Conservation (phyloP, 257 asterid genomes). For the Haberlea rhodopensis region DNA sequence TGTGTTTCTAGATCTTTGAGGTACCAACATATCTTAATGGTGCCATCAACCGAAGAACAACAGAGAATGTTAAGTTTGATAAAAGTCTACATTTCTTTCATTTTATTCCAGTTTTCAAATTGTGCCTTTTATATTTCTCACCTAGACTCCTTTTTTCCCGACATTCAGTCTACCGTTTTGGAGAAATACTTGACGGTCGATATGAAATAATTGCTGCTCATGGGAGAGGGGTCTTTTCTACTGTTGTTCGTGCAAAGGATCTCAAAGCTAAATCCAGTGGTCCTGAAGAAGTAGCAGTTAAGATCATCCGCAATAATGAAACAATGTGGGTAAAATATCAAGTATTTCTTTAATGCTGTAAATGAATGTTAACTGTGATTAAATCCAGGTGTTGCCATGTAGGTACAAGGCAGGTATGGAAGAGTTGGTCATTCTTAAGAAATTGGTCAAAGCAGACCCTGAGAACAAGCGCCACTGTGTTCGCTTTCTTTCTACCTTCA, state of each 20-base stretch:
- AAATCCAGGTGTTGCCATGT: not conserved
- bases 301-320: constrained; percentile 89
- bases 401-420: constrained; percentile 99
- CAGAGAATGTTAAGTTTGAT: not conserved
- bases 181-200: constrained; percentile 87
- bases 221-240: constrained; percentile 97
- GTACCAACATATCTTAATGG: constrained; percentile 2
- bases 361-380: constrained; percentile 16
- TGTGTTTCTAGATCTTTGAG: not conserved
- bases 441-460: constrained; percentile 94
- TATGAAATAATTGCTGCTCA: constrained; percentile 97
- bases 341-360: constrained; percentile 21
- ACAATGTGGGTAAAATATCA: constrained; percentile 60
- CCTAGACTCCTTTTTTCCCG: constrained; percentile 10
- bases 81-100: not conserved
- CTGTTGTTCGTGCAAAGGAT: constrained; percentile 95
- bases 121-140: not conserved
- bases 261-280: constrained; percentile 74
- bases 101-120: not conserved
- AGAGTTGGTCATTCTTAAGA: constrained; percentile 82
- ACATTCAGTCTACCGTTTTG: constrained; percentile 79
- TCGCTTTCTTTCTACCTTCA: constrained; percentile 88
- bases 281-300: constrained; percentile 90
- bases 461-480: constrained; percentile 95
- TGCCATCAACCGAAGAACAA: constrained; percentile 3